Base-by-base conservation (phyloP, 768 basidiomycete genomes). In the Hericium rajendrae region DNA sequence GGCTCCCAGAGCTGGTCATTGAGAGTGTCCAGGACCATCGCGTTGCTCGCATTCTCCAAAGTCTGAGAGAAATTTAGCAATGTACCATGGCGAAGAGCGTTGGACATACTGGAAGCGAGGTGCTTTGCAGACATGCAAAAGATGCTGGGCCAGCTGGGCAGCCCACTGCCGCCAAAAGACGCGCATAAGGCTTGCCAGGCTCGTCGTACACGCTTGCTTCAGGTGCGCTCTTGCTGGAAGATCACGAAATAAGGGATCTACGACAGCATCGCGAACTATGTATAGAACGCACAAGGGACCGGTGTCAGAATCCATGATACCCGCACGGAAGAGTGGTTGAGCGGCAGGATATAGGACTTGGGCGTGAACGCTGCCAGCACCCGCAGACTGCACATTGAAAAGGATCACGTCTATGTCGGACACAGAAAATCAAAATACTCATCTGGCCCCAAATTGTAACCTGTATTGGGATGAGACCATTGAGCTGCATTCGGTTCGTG, bases 1-100 rank as follows among this genome's bases (percentile, higher is more conserved):
- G 81, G 81, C 60, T 83, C 71, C 81, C 81, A 82, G 6, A 82
- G 67, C 56, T 83, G 81, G 0, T 57, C n/a, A 53, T 82, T 81
- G 28, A 83, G 66, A 3, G 76, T 77, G 0, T 68, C 55, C 0
- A 24, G 53, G 22, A 81, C 74, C 75, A 81, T 74, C 0, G 58
- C 46, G 59, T 82, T 82, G 57, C 73, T 79, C 53, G 75, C 72
- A 55, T 73, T 72, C 57, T 78, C 38, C 9, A 82, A 68, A 3
- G 68, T 75, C 81, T 83, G 38, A 40, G 20, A 22, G 10, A 37
- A 28, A 1, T 22, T 22, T 22, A 22, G 22, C 22, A 22, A 22
- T 1, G 22, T 22, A 22, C 22, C 22, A 22, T 22, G 22, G 2
- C 22, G 22, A 22, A 22, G 22, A 22, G 22, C 22, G 2, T 22